phyloP scores from a whole-genome alignment of 345 rosid species.

The Reutealis trisperma region DNA sequence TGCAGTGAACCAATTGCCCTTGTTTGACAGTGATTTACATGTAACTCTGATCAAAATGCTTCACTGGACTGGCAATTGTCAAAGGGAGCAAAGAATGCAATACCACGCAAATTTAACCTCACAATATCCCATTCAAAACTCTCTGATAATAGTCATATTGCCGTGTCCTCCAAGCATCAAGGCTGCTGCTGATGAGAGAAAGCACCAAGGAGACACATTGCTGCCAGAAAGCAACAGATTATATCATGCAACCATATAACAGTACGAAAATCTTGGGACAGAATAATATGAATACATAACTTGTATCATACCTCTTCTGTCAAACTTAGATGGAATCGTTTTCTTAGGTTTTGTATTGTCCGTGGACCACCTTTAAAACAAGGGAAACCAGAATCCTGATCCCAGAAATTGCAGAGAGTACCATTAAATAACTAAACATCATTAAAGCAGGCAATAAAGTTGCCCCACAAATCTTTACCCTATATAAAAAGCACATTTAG shows the following conservation, averaged over 20 bases:
- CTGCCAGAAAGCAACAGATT: conserved; percentile 50
- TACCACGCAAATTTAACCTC: conserved; percentile 37
- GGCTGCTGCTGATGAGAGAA: conserved; percentile 93
- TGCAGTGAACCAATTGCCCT: conserved; percentile 11
- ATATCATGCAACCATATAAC: conserved; percentile 15
- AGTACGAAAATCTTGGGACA: background rate
- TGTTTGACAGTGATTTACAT: conserved; percentile 4
- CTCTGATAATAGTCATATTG: conserved; percentile 98
- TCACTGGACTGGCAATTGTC: conserved; percentile 24
- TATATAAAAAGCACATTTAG: conserved; percentile 1
- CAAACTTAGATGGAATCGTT: conserved; percentile 88
- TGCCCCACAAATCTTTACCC: background rate
- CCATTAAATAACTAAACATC: background rate
- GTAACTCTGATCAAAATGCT: conserved; percentile 17
- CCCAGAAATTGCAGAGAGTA: conserved; percentile 15
- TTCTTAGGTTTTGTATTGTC: conserved; percentile 88
- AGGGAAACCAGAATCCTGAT: conserved; percentile 96
- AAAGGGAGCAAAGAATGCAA: conserved; percentile 13
- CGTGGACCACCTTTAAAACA: conserved; percentile 99
- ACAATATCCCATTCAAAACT: conserved; percentile 94
- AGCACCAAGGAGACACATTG: conserved; percentile 99
- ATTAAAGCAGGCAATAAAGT: too few species aligned
- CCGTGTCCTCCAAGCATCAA: conserved; percentile 99
- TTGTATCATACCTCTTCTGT: conserved; percentile 82
- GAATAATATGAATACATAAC: conserved; percentile 5